These are phyloP conservation scores for Pythium oligandrum DNA, from an alignment of 352 stramenopile species.

Conservation along the genomic window DNA sequence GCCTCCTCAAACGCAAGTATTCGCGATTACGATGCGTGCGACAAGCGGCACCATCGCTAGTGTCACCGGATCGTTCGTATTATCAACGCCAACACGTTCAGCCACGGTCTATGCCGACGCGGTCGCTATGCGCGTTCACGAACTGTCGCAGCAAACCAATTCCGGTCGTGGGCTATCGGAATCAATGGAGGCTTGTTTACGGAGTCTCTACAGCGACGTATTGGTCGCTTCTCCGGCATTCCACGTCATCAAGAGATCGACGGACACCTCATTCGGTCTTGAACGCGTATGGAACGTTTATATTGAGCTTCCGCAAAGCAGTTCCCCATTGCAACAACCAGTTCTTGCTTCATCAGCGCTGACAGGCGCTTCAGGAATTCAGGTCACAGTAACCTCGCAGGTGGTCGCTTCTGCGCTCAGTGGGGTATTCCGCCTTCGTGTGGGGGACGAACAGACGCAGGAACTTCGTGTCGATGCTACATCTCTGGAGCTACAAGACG, in stretches of 20 bases:
- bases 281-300: no score
- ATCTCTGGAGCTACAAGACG: constrained; percentile 22
- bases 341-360: no score
- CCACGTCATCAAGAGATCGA: constrained; percentile 16
- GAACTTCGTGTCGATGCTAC: constrained; percentile 4
- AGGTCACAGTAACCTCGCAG: no score
- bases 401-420: constrained; percentile 1
- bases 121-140: constrained; percentile 23
- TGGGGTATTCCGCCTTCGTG: constrained; percentile 24
- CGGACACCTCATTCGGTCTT: no score
- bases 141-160: constrained; percentile 20
- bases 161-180: constrained; percentile 18
- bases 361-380: no score
- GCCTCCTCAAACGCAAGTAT: constrained; percentile 9
- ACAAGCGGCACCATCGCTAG: neutral
- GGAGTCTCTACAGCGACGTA: constrained; percentile 10
- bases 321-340: no score
- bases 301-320: no score
- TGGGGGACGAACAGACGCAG: constrained; percentile 14
- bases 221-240: constrained; percentile 7
- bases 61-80: constrained; percentile 21
- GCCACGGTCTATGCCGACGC: constrained; percentile 20
- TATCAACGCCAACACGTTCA: constrained; percentile 6
- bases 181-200: constrained; percentile 28
- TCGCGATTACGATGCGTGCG: constrained; percentile 10